Conservation (phyloP, 1,284 basidiomycete genomes). For the Malassezia pachydermatis region DNA sequence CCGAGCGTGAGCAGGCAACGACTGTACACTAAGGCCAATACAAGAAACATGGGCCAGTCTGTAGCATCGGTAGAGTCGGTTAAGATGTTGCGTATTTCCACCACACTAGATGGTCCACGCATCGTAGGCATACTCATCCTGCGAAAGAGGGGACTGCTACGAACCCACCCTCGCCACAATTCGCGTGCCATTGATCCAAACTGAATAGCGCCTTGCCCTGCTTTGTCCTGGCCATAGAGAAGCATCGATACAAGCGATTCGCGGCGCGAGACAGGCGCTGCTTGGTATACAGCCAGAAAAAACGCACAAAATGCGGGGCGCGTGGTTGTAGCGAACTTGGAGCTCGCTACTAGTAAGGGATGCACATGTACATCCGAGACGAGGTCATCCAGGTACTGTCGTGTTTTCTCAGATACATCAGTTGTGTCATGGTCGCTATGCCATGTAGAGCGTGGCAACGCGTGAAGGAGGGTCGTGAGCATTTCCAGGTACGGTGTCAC, state of each 20-base stretch:
- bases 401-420: slow-evolving; percentile 23
- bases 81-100: slow-evolving; percentile 19
- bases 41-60: slow-evolving; percentile 58
- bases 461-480: slow-evolving; percentile 33
- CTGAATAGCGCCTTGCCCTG: background rate
- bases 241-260: slow-evolving; percentile 25
- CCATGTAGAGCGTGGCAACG: slow-evolving; percentile 8
- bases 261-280: slow-evolving; percentile 28
- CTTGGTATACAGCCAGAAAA: slow-evolving; percentile 27
- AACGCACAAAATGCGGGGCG: slow-evolving; percentile 35
- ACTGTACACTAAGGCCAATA: slow-evolving; percentile 72
- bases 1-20: slow-evolving; percentile 81
- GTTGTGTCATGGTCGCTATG: background rate
- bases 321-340: slow-evolving; percentile 26
- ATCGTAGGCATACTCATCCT: slow-evolving; percentile 20
- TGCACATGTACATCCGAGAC: slow-evolving; percentile 30
- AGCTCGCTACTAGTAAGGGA: slow-evolving; percentile 29
- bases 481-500: slow-evolving; percentile 28
- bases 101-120: slow-evolving; percentile 12
- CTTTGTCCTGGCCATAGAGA: slow-evolving; percentile 18
- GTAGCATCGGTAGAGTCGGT: background rate
- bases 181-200: slow-evolving; percentile 33
- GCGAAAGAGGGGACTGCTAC: slow-evolving; percentile 25
- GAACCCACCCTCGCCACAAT: slow-evolving; percentile 42
- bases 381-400: slow-evolving; percentile 24